Evolutionary conservation across 2,329 filamentous ascomycete genomes (phyloP), one percentile per base, ranked within the genome.

Genomic region (Grosmannia serpens): DNA sequence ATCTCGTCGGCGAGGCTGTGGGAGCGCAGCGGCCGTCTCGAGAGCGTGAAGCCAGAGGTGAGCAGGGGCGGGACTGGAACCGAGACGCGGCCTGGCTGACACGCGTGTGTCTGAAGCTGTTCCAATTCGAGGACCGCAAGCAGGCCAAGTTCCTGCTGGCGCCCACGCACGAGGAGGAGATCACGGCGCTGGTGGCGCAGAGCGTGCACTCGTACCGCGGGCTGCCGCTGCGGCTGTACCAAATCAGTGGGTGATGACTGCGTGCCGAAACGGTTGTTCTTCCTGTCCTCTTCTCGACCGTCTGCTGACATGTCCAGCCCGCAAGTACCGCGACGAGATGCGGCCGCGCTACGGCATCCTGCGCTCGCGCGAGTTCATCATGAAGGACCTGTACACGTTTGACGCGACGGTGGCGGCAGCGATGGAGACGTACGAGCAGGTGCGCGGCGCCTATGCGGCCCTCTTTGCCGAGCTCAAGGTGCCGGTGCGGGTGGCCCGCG

Each of bases 361-460:
- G 10, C 85, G 94, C 11, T 88, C 89, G 1, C 85, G 91, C 61
- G 94, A 99, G 67, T 99, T 99, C 66, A 74, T 90, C 65, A 99
- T 99, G 94, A 99, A 99, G 71, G 94, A 99, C 70, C 80, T 99
- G 1, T 99, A 99, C 70, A 96, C 91, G 0, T 99, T 99, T 67
- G 94, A 99, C 67, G 74, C 79, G 41, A 86, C 79, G 4, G 69
- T 77, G 0, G 73, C 81, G 29, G 74, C 81, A n/a, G 92, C 92
- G 1, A 75, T 91, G n/a, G 73, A 81, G 55, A 96, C 92, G 0
- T 99, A 99, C 65, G 72, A 82, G 8, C 74, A 84, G 49, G 90
- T 96, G 3, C 83, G 87, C 55, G 70, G 71, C 44, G 87, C 87
- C 1, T 99, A 99, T 69, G 77, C 76, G 15, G 78, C 78, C 22